These are phyloP conservation scores for Solanum infundibuliforme DNA, from an alignment of 257 asterid species.

Conservation along the genomic window DNA sequence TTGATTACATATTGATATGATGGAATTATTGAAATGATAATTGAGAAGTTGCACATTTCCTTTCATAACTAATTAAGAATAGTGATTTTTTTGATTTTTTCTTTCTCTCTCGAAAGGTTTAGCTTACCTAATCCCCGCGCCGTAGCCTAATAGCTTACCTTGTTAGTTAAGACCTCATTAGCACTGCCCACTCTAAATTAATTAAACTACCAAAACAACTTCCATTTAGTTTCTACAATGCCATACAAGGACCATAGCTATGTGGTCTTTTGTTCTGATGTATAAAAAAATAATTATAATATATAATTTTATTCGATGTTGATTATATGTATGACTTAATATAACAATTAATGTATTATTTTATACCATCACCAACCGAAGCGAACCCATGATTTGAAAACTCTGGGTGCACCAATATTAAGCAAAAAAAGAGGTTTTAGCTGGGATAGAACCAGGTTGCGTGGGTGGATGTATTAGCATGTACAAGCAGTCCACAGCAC, in stretches of 20 bases:
- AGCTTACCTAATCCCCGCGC: slow-evolving; percentile 2
- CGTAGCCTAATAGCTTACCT: background rate
- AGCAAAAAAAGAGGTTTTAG: too few relatives aligned
- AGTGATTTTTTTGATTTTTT: background rate
- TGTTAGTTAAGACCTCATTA: background rate
- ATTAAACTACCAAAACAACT: background rate
- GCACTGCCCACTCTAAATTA: background rate
- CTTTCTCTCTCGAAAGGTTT: slow-evolving; percentile 1
- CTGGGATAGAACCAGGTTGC: too few relatives aligned
- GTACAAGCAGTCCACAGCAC: too few relatives aligned
- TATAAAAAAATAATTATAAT: too few relatives aligned
- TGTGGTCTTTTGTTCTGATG: too few relatives aligned
- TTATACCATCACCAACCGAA: too few relatives aligned
- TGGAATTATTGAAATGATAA: background rate
- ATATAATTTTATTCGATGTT: too few relatives aligned
- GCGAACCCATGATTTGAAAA: too few relatives aligned
- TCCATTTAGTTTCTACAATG: background rate
- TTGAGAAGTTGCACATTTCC: background rate
- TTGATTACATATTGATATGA: background rate
- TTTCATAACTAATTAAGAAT: background rate
- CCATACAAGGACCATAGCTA: background rate
- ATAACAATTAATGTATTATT: background rate
- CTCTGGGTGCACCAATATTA: too few relatives aligned
- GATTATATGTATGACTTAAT: background rate
- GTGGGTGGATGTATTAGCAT: too few relatives aligned